A percentile compares a stretch with the other conserved stretches of the same genome.
These are phyloP conservation scores for Alternaria dauci DNA, from an alignment of 2,329 filamentous ascomycete species.

Conservation along the genomic window DNA sequence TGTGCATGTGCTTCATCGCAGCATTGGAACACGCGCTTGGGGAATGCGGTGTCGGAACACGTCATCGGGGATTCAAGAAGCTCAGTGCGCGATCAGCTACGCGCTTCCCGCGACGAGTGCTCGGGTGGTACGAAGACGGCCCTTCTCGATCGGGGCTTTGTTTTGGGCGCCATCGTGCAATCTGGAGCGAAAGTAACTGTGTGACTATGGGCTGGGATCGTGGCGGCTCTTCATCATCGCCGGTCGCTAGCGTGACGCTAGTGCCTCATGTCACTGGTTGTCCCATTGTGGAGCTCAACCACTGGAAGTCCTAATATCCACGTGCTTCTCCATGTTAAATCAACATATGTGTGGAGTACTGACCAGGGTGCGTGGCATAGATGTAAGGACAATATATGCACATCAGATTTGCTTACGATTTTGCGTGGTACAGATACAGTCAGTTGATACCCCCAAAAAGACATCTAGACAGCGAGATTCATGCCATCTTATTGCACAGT, in stretches of 20 bases:
- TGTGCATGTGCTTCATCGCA: constrained; percentile 7
- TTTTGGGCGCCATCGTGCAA: constrained; percentile 8
- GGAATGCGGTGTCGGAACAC: constrained; percentile 13
- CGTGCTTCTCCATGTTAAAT: neutral
- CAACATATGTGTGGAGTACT: neutral
- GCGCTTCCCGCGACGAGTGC: constrained; percentile 1
- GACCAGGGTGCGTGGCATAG: neutral
- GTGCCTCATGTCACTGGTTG: neutral
- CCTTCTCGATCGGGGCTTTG: constrained; percentile 7
- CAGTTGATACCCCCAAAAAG: neutral
- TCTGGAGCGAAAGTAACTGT: constrained; percentile 12
- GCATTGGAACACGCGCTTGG: neutral
- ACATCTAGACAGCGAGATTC: neutral
- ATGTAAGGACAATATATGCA: neutral
- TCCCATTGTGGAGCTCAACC: neutral
- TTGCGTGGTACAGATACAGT: neutral
- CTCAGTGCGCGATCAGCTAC: constrained; percentile 7
- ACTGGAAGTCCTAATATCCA: neutral
- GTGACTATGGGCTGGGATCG: constrained; percentile 7
- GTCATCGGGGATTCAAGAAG: constrained; percentile 11
- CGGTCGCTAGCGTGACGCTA: constrained; percentile 6
- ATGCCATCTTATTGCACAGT: neutral
- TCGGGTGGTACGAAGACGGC: neutral
- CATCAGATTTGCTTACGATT: neutral
- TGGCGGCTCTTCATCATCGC: constrained; percentile 11